Base-by-base conservation (phyloP, 2,329 filamentous ascomycete species). In the Curvularia lunata region DNA sequence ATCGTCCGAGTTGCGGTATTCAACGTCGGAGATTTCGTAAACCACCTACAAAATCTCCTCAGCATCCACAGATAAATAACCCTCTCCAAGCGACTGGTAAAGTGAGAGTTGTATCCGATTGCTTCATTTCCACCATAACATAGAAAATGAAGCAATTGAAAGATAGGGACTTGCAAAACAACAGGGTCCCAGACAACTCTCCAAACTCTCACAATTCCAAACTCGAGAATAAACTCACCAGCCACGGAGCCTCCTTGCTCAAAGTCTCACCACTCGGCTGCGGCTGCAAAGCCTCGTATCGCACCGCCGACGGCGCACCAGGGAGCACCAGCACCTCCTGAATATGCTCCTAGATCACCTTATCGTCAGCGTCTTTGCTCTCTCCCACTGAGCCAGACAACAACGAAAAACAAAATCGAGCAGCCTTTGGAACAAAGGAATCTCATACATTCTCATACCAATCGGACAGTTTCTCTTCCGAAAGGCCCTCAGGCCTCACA, bases 391-490 rank as follows among this genome's bases (percentile, higher is more conserved):
- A 16, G 18, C n/a, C 25, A 30, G 9, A 6, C 13, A 12, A 23
- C 19, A 25, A 2, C 8, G 13, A 19, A 10, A 46, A 28, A 51
- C 49, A 41, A n/a, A 18, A n/a, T 10, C 42, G 32, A n/a, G n/a
- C n/a, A 32, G 4, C 16, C 5, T 37, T n/a, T 3, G 23, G 16
- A 37, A 19, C 16, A 46, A 50, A 5, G 5, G 27, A 23, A 27
- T 6, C 49, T 37, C 41, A 18, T 52, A 62, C 59, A 57, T 70
- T 66, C 48, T 72, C 73, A 58, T 75, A 74, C 72, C 71, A 73
- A 12, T 54, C 40, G 43, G 58, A 63, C 40, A 72, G 68, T n/a
- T 56, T 57, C 13, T 63, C 49, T 0, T 48, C 41, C 9, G 60
- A 56, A 3, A 72, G 56, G 2, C 23, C 23, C 0, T 54, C 46